Evolutionary conservation across 139 green algal genomes (phyloP).

Genomic region (Desmodesmus armatus): DNA sequence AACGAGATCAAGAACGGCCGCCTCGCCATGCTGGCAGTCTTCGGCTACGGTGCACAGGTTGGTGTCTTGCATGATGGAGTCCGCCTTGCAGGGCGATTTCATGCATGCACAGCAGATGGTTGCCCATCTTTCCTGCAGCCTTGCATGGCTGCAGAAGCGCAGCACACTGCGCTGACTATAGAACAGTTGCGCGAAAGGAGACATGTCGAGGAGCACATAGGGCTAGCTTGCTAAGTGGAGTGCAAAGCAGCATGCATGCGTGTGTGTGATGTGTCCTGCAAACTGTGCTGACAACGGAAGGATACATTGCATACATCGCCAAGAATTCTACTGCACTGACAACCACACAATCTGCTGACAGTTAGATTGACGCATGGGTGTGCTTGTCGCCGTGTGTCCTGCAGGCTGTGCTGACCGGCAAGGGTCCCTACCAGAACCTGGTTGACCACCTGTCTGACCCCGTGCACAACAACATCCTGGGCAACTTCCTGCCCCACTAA

Average conservation of each 20-base stretch:
- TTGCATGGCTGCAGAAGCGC: no score
- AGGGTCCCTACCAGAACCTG: constrained; percentile 94
- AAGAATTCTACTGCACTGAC: neutral
- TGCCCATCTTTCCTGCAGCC: no score
- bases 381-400: neutral
- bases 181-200: no score
- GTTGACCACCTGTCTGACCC: constrained; percentile 91
- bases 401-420: constrained; percentile 83
- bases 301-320: neutral
- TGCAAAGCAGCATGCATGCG: no score
- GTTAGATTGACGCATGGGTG: neutral
- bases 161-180: no score
- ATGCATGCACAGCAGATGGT: no score
- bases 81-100: no score
- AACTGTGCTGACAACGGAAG: no score
- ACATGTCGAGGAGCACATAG: no score
- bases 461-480: constrained; percentile 90
- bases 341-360: neutral
- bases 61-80: no score
- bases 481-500: no score
- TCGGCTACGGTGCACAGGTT: constrained; percentile 75
- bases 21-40: constrained; percentile 85
- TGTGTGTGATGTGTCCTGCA: neutral
- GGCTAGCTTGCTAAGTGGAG: no score
- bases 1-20: constrained; percentile 98